Conservation (phyloP, 1,284 basidiomycete species). For the Violaceomyces palustris region DNA sequence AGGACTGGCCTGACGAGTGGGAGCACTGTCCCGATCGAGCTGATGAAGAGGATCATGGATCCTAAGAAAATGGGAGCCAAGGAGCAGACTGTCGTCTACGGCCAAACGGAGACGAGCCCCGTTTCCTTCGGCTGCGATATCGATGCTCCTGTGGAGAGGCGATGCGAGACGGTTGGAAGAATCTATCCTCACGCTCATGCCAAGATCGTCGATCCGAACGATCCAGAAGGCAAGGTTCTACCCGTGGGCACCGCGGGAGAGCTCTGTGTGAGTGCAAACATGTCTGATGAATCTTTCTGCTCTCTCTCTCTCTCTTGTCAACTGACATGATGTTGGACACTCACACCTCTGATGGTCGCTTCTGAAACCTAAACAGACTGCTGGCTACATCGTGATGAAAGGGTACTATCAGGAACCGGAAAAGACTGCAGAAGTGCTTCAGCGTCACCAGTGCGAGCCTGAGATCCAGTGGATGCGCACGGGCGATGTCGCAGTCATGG, state of each 20-base stretch:
- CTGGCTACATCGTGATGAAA: constrained; percentile 73
- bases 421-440: constrained; percentile 65
- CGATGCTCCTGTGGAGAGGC: constrained; percentile 64
- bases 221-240: constrained; percentile 50
- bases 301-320: too few species aligned
- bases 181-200: constrained; percentile 72
- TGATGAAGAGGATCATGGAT: constrained; percentile 59
- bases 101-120: constrained; percentile 59
- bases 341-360: too few species aligned
- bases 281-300: constrained; percentile 1
- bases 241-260: constrained; percentile 61
- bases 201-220: constrained; percentile 64
- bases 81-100: constrained; percentile 65
- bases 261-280: constrained; percentile 58
- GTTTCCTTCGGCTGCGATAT: constrained; percentile 66
- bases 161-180: constrained; percentile 73
- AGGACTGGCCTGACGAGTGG: constrained; percentile 77
- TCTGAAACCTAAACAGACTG: too few species aligned
- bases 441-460: constrained; percentile 54
- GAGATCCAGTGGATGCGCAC: constrained; percentile 74
- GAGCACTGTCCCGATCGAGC: constrained; percentile 69
- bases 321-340: too few species aligned
- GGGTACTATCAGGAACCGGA: constrained; percentile 74
- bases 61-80: constrained; percentile 55
- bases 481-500: constrained; percentile 75